phyloP scores from a whole-genome alignment of 441 rosid genomes.

The Gossypium gossypioides region DNA sequence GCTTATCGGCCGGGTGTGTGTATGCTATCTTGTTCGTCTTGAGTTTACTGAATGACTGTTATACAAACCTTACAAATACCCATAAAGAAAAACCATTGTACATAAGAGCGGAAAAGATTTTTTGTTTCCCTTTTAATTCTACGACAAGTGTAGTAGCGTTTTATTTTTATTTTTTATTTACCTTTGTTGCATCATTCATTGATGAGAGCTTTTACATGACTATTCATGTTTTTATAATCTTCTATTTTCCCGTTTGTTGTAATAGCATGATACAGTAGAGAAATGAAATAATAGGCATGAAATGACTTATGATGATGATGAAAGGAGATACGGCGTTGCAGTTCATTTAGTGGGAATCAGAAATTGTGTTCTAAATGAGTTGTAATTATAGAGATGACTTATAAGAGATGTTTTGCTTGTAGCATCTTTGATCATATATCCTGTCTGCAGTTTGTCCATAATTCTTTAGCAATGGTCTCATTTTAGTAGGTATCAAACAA shows the following conservation, averaged over 20 bases:
- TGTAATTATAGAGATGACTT: no score
- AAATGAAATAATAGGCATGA: no score
- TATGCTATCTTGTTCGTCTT: slow-evolving; percentile 95
- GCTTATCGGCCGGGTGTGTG: slow-evolving; percentile 93
- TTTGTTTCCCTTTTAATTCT: background rate
- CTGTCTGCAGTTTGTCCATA: no score
- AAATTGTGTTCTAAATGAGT: no score
- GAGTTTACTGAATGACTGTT: slow-evolving; percentile 16
- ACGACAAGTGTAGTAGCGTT: background rate
- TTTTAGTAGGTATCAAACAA: no score
- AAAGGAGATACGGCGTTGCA: no score
- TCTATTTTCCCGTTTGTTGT: background rate
- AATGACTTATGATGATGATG: no score
- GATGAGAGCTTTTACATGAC: background rate
- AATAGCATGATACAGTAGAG: no score
- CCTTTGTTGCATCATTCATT: background rate
- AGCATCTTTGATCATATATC: no score
- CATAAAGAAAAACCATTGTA: slow-evolving; percentile 17
- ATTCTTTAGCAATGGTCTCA: no score
- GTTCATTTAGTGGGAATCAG: no score
- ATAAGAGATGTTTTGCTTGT: no score
- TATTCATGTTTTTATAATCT: background rate
- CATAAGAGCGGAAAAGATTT: slow-evolving; percentile 12
- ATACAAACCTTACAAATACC: slow-evolving; percentile 17
- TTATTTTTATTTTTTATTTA: background rate